Conservation (phyloP, 2,329 filamentous ascomycete genomes). For the Phialophora expanda region DNA sequence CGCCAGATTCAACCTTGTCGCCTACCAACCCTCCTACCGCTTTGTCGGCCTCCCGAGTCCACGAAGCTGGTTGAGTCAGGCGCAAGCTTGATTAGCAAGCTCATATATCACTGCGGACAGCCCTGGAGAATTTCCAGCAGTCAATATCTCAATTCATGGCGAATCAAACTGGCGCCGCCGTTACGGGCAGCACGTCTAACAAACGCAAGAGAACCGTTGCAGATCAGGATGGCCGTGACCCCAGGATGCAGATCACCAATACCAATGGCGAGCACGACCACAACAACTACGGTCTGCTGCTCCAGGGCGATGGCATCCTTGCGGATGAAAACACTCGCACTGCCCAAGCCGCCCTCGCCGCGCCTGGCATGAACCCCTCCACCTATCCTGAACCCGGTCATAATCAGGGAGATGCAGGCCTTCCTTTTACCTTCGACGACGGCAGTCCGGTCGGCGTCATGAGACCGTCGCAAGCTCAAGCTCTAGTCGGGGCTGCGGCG, state of each 20-base stretch:
- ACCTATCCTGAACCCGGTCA: slow-evolving; percentile 51
- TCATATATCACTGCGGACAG: neutral
- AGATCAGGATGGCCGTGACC: slow-evolving; percentile 35
- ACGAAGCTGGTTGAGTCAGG: slow-evolving; percentile 1
- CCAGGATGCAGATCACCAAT: slow-evolving; percentile 33
- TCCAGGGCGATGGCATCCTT: slow-evolving; percentile 56
- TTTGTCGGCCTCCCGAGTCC: slow-evolving; percentile 33
- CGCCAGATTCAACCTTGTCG: slow-evolving; percentile 22
- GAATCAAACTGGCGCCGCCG: slow-evolving; percentile 14
- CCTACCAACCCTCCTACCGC: slow-evolving; percentile 32
- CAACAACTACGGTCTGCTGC: slow-evolving; percentile 52
- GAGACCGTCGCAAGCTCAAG: slow-evolving; percentile 42
- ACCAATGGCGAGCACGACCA: slow-evolving; percentile 42
- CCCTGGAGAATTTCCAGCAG: slow-evolving; percentile 1
- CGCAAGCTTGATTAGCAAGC: slow-evolving; percentile 24
- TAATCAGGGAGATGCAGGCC: slow-evolving; percentile 45
- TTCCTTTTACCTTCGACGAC: slow-evolving; percentile 30
- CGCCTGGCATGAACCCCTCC: slow-evolving; percentile 49
- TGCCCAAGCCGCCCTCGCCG: slow-evolving; percentile 54
- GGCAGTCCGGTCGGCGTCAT: slow-evolving; percentile 31
- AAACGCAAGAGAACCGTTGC: slow-evolving; percentile 38
- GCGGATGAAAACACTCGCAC: slow-evolving; percentile 51
- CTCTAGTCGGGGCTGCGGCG: slow-evolving; percentile 47
- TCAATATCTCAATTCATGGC: slow-evolving; percentile 17
- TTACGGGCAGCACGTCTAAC: slow-evolving; percentile 29